Percentiles rank a stretch among this genome's conserved stretches.
These are phyloP conservation scores for Boletellus emodensis DNA, from an alignment of 768 basidiomycete species.

Conservation along the genomic window DNA sequence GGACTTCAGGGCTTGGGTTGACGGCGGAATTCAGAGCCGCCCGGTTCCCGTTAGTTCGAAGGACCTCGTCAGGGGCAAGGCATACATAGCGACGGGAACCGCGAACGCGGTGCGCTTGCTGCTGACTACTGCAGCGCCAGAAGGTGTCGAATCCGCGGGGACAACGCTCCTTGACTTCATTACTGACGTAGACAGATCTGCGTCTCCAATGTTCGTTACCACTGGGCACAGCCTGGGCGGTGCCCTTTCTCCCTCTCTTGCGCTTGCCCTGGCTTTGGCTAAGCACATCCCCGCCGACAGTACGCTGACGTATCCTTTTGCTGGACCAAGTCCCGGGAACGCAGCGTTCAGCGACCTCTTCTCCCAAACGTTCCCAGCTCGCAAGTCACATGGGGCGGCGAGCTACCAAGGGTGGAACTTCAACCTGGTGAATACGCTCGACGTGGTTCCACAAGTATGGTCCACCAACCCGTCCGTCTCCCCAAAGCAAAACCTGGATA, in stretches of 20 bases:
- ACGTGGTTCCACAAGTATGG: constrained; percentile 16
- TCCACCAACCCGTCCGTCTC: not conserved
- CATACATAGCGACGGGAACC: constrained; percentile 3
- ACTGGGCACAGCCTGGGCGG: constrained; percentile 13
- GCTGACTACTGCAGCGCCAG: not conserved
- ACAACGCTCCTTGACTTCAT: constrained; percentile 10
- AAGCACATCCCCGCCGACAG: not conserved
- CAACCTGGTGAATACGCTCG: constrained; percentile 15
- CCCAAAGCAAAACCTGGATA: not conserved
- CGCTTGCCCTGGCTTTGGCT: constrained; percentile 5
- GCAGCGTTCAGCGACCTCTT: constrained; percentile 5
- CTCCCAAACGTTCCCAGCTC: not conserved
- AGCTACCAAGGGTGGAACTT: constrained; percentile 15
- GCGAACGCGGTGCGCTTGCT: not conserved
- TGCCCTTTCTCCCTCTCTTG: constrained; percentile 7
- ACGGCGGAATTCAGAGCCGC: not conserved
- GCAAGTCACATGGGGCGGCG: not conserved
- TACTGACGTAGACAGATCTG: not conserved
- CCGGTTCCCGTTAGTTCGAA: not conserved
- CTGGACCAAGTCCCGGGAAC: constrained; percentile 5
- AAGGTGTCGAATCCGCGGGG: not conserved
- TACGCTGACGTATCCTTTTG: constrained; percentile 3
- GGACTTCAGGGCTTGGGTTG: constrained; percentile 10
- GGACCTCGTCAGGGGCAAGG: not conserved
- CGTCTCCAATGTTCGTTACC: not conserved